Evolutionary conservation across 768 basidiomycete species (phyloP).

Genomic region (Harrya chromipes): DNA sequence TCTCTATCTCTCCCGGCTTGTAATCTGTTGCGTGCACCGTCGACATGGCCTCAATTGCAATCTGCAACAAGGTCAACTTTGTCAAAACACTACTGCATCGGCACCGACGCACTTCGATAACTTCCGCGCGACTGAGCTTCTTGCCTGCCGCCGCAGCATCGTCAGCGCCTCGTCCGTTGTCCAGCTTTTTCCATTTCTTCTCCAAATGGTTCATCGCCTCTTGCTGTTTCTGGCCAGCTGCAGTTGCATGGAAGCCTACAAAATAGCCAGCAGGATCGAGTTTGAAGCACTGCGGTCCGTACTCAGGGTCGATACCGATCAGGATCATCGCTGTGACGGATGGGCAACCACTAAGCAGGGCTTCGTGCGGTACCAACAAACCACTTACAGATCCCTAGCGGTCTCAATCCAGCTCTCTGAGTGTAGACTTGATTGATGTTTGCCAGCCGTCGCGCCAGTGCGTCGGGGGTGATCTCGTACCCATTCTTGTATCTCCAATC

Average conservation of each 20-base stretch:
- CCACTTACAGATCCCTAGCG: conserved; percentile 84
- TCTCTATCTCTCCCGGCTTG: conserved; percentile 93
- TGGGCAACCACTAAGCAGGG: not conserved
- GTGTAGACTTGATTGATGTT: conserved; percentile 99
- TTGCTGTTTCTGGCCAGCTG: conserved; percentile 95
- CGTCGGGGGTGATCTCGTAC: conserved; percentile 97
- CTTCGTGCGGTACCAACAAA: not conserved
- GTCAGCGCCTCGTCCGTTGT: conserved; percentile 73
- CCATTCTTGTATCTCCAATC: conserved; percentile 96
- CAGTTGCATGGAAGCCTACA: conserved; percentile 96
- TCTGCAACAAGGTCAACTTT: conserved; percentile 40
- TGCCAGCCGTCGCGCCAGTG: conserved; percentile 89
- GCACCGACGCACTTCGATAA: conserved; percentile 73
- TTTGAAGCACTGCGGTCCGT: conserved; percentile 96
- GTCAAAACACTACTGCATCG: not conserved
- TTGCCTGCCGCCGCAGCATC: conserved; percentile 75
- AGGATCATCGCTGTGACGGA: conserved; percentile 79
- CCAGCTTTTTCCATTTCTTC: conserved; percentile 97
- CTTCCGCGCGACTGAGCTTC: conserved; percentile 68
- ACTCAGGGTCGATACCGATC: conserved; percentile 87
- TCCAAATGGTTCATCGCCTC: conserved; percentile 98
- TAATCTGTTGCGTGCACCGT: conserved; percentile 94
- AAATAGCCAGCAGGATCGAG: conserved; percentile 99
- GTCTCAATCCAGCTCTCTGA: conserved; percentile 95
- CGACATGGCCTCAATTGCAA: conserved; percentile 93